Base-by-base conservation (phyloP, 768 basidiomycete genomes). In the Agaricus subrufescens region DNA sequence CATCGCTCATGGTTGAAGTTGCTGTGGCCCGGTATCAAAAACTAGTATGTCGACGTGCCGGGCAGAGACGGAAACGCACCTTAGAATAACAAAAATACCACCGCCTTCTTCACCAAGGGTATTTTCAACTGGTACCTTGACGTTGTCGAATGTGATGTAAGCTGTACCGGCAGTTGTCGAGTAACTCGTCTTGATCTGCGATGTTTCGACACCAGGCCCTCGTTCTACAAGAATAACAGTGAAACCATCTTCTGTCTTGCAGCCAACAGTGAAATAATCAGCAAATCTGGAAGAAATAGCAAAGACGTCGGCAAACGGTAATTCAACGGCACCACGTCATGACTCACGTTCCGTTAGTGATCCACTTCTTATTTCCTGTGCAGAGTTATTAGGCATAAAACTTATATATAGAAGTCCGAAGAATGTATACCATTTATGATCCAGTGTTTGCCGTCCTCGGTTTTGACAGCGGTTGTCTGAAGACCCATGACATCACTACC, bases 1-100 rank as follows among this genome's bases (percentile, higher is more conserved):
- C 91, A 95, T 61, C 89, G 87, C 67, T 94, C 94, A 69, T 95
- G 93, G 67, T 96, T 96, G 74, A 96, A 97, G 73, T 96, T 98
- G 57, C 89, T 75, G 66, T 29, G 3, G 26, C 10, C 2, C 27
- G n/a, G 0, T 34, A 39, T 51, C 42, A 58, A 27, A 19, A 10
- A 29, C 26, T 14, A 8, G 19, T 30, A 46, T 15, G n/a, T 25
- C 15, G 3, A 3, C 10, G 27, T 2, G 34, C 34, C 11, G 19
- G 19, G 19, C 10, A 46, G 42, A 29, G 48, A 25, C 12, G 42
- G 11, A 30, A 23, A 30, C 55, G 25, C 55, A 67, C 66, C 67
- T 72, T 15, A 73, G 65, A n/a, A 73, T 71, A 46, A 73, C 71
- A 26, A 61, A 62, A 38, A 66, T 61, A 46, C 80, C 82, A 52